Evolutionary conservation across 177 flowering plant species (phyloP).

Genomic region (Telopea speciosissima): DNA sequence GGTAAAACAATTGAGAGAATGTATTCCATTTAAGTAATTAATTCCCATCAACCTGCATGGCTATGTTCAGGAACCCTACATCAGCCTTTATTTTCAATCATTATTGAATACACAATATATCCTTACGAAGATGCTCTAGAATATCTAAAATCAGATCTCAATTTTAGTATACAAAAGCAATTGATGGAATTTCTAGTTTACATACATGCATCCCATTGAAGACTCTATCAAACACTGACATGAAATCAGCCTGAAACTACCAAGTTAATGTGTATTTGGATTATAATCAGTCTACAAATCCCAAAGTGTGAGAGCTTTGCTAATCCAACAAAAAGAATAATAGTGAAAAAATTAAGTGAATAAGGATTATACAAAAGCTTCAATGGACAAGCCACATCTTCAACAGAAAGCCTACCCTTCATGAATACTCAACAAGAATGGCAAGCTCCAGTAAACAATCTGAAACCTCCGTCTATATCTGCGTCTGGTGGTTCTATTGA

Average conservation of each 20-base stretch:
- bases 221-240: neutral
- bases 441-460: neutral
- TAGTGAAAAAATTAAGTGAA: neutral
- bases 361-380: neutral
- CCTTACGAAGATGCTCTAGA: neutral
- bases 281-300: neutral
- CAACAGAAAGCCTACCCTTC: neutral
- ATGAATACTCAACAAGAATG: neutral
- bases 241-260: neutral
- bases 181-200: neutral
- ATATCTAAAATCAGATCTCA: neutral
- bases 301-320: neutral
- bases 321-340: slow-evolving; percentile 1
- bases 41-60: neutral
- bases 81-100: too few species aligned
- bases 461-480: neutral
- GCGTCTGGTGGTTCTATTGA: neutral
- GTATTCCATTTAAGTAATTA: too few species aligned
- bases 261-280: neutral
- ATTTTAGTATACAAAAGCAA: neutral
- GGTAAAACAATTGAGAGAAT: too few species aligned
- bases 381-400: neutral
- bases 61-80: too few species aligned
- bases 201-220: neutral
- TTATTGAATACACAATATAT: neutral